Percentiles rank a stretch among this genome's conserved stretches.
These are phyloP conservation scores for Candida tropicalis DNA, from an alignment of 1,139 yeast genomes.

Conservation along the genomic window DNA sequence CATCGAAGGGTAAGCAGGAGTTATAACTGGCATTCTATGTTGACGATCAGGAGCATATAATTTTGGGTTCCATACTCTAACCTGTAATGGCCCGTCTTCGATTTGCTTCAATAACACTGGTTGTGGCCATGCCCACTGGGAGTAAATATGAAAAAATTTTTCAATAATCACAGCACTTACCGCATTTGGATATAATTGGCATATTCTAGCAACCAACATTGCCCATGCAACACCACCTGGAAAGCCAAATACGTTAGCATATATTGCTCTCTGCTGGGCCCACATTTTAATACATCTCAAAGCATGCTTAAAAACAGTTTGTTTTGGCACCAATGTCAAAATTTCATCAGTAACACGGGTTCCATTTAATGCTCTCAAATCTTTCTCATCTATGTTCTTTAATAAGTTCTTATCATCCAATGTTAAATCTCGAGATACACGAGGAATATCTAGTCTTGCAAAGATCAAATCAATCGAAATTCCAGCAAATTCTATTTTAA, in stretches of 20 bases:
- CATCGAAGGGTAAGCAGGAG: constrained; percentile 99
- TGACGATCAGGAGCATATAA: constrained; percentile 84
- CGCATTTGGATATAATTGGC: constrained; percentile 95
- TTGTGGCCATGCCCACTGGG: constrained; percentile 98
- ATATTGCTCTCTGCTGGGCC: constrained; percentile 95
- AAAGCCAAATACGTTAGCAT: constrained; percentile 93
- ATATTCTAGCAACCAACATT: constrained; percentile 94
- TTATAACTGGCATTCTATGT: constrained; percentile 97
- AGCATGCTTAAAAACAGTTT: constrained; percentile 90
- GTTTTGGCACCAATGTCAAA: constrained; percentile 84
- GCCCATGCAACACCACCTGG: constrained; percentile 99
- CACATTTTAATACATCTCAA: constrained; percentile 90
- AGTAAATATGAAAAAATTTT: constrained; percentile 81
- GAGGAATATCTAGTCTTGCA: constrained; percentile 79
- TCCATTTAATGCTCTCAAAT: constrained; percentile 87
- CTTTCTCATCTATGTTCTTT: constrained; percentile 86
- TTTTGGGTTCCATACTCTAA: constrained; percentile 95
- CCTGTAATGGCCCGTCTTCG: constrained; percentile 97
- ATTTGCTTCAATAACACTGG: constrained; percentile 90
- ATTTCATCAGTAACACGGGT: constrained; percentile 98
- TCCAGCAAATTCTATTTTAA: constrained; percentile 83
- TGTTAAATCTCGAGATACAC: constrained; percentile 73
- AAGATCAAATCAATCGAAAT: constrained; percentile 88
- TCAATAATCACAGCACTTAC: constrained; percentile 88
- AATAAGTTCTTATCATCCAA: constrained; percentile 83